Evolutionary conservation across 768 basidiomycete species (phyloP).

Genomic region (Calocybe gangraenosa): DNA sequence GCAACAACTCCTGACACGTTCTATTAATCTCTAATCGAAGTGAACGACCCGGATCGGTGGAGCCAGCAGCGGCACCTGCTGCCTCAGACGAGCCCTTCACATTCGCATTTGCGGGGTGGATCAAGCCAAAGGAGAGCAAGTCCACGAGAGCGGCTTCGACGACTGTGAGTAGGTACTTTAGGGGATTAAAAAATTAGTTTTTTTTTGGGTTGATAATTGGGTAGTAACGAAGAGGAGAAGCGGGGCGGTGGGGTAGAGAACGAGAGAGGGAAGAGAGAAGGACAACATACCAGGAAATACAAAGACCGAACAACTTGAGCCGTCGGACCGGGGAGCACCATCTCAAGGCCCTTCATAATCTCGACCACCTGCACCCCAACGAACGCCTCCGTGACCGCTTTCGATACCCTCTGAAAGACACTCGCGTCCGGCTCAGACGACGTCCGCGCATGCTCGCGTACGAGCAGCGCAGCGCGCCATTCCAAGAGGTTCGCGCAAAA

Average conservation of each 20-base stretch:
- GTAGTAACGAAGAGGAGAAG: background rate
- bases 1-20: conserved; percentile 49
- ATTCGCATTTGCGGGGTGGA: conserved; percentile 19
- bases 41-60: conserved; percentile 39
- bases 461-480: conserved; percentile 60
- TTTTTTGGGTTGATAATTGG: background rate
- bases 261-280: too few relatives aligned
- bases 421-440: conserved; percentile 45
- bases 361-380: conserved; percentile 51
- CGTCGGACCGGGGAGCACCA: conserved; percentile 20
- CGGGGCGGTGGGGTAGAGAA: background rate
- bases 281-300: conserved; percentile 38
- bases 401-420: conserved; percentile 52
- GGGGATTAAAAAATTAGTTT: too few relatives aligned
- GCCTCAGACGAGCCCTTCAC: too few relatives aligned
- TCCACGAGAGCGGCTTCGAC: conserved; percentile 55
- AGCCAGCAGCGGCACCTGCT: too few relatives aligned
- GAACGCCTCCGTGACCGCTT: conserved; percentile 67
- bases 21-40: conserved; percentile 48
- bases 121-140: conserved; percentile 51
- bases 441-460: conserved; percentile 40
- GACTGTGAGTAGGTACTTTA: conserved; percentile 57
- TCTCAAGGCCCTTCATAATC: conserved; percentile 36
- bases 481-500: conserved; percentile 50
- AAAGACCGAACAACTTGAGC: conserved; percentile 31